A percentile compares a stretch with the other conserved stretches of the same genome.
Evolutionary conservation across 176 grass and related monocot genomes (phyloP).

Genomic region (Aegilops bicornis): DNA sequence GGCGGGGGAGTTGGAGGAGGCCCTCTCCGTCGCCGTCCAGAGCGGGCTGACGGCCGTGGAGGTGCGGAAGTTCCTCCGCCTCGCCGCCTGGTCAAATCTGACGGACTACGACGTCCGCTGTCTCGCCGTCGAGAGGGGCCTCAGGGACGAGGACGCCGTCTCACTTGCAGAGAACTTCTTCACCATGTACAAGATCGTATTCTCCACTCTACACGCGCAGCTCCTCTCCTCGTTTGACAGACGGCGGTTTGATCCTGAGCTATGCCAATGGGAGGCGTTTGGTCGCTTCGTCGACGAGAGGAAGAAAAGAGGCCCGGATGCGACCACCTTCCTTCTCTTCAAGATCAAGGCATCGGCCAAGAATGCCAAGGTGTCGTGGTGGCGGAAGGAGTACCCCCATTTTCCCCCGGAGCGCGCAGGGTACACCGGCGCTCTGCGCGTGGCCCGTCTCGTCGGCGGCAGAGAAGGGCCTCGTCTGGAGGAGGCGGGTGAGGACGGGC

Average conservation of each 20-base stretch:
- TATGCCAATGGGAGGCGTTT: background rate
- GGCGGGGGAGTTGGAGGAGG: background rate
- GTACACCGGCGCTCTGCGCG: background rate
- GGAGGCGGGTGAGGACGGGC: constrained; percentile 10
- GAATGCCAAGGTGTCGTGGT: background rate
- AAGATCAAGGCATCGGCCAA: constrained; percentile 4
- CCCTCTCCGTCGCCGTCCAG: background rate
- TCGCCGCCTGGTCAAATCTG: background rate
- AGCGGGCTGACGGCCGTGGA: background rate
- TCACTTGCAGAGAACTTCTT: background rate
- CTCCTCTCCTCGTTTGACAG: background rate
- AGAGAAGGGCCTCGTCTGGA: background rate
- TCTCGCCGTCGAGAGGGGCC: background rate
- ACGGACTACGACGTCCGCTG: background rate
- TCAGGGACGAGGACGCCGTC: background rate
- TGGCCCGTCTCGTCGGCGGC: background rate
- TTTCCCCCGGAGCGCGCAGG: background rate
- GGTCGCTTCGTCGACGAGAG: background rate
- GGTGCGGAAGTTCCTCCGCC: background rate
- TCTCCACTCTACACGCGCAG: background rate
- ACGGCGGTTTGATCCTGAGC: background rate
- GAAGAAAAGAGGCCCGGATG: background rate
- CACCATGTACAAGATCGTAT: background rate
- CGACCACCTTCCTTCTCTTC: constrained; percentile 1
- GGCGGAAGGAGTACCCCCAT: background rate